phyloP scores from a whole-genome alignment of 148 eudicot species.

The Diospyros kaki region DNA sequence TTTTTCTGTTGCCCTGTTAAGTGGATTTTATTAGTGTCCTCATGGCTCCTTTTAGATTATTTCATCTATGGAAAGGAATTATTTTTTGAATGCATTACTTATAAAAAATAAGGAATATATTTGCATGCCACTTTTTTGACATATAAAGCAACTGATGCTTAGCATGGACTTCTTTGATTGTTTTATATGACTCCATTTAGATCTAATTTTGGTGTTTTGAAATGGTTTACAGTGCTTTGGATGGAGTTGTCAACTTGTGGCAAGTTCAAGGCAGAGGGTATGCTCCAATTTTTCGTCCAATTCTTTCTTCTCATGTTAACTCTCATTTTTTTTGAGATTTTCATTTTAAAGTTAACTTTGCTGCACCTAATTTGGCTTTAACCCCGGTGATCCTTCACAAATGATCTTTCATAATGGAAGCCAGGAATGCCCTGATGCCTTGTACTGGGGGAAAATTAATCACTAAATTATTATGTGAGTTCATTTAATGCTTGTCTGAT shows the following conservation, averaged over 20 bases:
- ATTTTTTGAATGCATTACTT: no score
- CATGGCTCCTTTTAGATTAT: not conserved
- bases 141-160: slow-evolving; percentile 1
- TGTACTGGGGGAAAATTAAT: no score
- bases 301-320: slow-evolving; percentile 1
- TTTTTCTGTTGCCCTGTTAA: not conserved
- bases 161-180: not conserved
- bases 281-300: slow-evolving; percentile 10
- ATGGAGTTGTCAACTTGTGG: slow-evolving; percentile 91
- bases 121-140: not conserved
- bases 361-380: no score
- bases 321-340: not conserved
- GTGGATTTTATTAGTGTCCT: not conserved
- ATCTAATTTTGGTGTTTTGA: slow-evolving; percentile 10
- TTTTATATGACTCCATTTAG: not conserved
- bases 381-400: no score
- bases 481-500: no score
- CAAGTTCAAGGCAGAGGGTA: slow-evolving; percentile 85
- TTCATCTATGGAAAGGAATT: not conserved
- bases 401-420: no score
- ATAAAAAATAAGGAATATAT: not conserved
- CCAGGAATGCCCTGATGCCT: no score
- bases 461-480: no score
- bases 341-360: no score
- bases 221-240: slow-evolving; percentile 69